Evolutionary conservation across 129 eudicot species (phyloP), one percentile per base, ranked within the genome.

Genomic region (Smallanthus sonchifolius): DNA sequence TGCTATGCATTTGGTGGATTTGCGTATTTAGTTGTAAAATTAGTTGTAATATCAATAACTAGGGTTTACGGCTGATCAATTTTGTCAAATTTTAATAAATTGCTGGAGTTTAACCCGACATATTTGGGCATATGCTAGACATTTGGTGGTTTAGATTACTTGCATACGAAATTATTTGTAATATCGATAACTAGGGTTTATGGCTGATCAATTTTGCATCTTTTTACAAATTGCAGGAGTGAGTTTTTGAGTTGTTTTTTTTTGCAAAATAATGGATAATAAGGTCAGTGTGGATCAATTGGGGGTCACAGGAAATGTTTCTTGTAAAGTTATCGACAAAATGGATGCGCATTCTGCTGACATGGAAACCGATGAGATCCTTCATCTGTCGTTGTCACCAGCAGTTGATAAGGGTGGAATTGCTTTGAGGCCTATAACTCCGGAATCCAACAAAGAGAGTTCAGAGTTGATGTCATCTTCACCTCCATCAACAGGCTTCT

Each of bases 381-480:
- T 48, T 48, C 35, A 48, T 57, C 70, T 56, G 35, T 77, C 75
- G 0, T 63, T 66, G 7, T 74, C 85, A 7, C 45, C 72, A 6
- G 11, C 65, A 11, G 52, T 65, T 61, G 75, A 51, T 43, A 60
- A 67, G 28, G 54, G 51, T 16, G 86, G 68, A 19, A 65, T 76
- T 79, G 55, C 74, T 44, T 63, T 84, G 47, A 72, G 72, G 51
- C 92, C 92, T 4, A 67, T 75, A 34, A 86, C 96, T 17, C 89
- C 96, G 20, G 85, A 81, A 70, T 81, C 79, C 16, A 68, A 68
- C 17, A 35, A 60, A 71, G 89, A 84, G 40, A 67, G 32, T 52
- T 75, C 67, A 15, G 84, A 83, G 14, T 52, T 72, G 14, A 52
- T 65, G 32, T 56, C 73, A 54, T 72, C 77, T 62, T 73, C 65